A percentile compares a stretch with the other conserved stretches of the same genome.
Conservation (phyloP, 2,329 filamentous ascomycete genomes). For the Colletotrichum sp. region DNA sequence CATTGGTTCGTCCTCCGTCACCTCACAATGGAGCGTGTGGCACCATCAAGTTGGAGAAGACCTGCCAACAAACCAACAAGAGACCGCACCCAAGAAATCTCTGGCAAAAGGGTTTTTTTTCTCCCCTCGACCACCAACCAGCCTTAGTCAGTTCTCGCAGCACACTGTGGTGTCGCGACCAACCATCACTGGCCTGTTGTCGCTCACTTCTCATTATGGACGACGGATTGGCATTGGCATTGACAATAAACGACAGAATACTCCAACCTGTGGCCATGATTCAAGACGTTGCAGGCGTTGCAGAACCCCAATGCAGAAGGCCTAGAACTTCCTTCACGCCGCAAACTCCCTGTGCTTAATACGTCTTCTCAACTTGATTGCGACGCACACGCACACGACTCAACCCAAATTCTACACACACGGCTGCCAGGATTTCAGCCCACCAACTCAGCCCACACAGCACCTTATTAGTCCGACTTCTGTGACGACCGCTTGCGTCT, state of each 20-base stretch:
- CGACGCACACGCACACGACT: neutral
- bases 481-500: neutral
- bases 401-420: neutral
- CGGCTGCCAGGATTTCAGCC: neutral
- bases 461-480: neutral
- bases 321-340: neutral
- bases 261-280: neutral
- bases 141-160: neutral
- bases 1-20: conserved; percentile 1
- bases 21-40: neutral
- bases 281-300: conserved; percentile 5
- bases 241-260: neutral
- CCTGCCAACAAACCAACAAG: neutral
- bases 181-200: neutral
- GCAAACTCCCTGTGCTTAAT: neutral
- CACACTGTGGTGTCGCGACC: neutral
- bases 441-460: neutral
- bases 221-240: neutral
- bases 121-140: neutral
- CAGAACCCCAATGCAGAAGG: neutral
- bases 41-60: conserved; percentile 5
- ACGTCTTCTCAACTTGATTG: neutral
- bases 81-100: neutral
- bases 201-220: neutral
- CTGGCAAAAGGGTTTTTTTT: neutral